Evolutionary conservation across 371 early-diverging fungal species (phyloP).

Genomic region (Mucor sp.): DNA sequence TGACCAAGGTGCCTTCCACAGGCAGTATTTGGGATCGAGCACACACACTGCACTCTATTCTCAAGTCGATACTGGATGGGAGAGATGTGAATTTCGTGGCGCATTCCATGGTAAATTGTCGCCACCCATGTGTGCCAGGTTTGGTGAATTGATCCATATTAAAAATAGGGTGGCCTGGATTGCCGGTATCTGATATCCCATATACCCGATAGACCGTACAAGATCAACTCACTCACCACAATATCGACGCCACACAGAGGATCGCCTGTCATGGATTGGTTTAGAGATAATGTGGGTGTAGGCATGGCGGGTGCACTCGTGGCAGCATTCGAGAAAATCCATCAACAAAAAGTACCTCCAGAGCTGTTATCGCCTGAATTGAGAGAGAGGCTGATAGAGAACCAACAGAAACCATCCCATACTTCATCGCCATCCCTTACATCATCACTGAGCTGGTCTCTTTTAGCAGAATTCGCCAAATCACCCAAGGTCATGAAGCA

Average conservation of each 20-base stretch:
- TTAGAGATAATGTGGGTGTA: constrained; percentile 75
- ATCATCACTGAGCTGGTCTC: constrained; percentile 17
- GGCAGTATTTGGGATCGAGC: constrained; percentile 84
- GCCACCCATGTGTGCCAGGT: not conserved
- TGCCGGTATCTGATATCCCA: constrained; percentile 84
- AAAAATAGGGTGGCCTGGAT: constrained; percentile 87
- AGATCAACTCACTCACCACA: constrained; percentile 80
- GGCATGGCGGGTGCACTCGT: constrained; percentile 27
- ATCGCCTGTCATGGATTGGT: constrained; percentile 90
- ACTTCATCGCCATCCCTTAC: not conserved
- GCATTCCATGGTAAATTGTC: constrained; percentile 82
- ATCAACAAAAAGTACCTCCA: constrained; percentile 1
- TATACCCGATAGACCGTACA: constrained; percentile 62
- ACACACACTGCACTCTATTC: constrained; percentile 67
- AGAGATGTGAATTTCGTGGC: constrained; percentile 82
- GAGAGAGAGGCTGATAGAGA: not conserved
- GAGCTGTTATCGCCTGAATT: not conserved
- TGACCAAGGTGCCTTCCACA: constrained; percentile 80
- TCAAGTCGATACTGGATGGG: constrained; percentile 56
- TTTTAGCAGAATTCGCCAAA: constrained; percentile 19
- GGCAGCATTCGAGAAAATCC: not conserved
- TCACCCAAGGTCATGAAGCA: constrained; percentile 22
- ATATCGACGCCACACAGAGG: constrained; percentile 94
- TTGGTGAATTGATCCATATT: not conserved
- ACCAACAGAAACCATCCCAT: not conserved